phyloP scores from a whole-genome alignment of 1,284 basidiomycete genomes.

The Boletus subluridellus region DNA sequence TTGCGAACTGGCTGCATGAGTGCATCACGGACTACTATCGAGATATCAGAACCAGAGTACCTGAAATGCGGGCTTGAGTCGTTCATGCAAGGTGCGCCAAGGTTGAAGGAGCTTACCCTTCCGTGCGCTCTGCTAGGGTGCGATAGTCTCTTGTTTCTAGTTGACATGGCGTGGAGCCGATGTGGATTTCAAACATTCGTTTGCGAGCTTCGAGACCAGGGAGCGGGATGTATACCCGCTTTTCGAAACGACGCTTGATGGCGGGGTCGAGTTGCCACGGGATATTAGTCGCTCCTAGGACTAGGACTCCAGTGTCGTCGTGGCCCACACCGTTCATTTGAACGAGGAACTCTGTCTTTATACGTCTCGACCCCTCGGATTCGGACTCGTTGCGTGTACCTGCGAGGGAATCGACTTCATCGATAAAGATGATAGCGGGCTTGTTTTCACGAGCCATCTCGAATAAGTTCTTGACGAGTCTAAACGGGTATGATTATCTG shows the following conservation, averaged over 20 bases:
- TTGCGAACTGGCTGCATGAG: conserved; percentile 99
- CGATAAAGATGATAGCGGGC: conserved; percentile 98
- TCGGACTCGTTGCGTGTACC: conserved; percentile 95
- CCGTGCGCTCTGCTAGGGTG: conserved; percentile 78
- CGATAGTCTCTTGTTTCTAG: conserved; percentile 81
- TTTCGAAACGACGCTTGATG: conserved; percentile 98
- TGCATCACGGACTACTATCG: conserved; percentile 93
- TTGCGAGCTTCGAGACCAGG: conserved; percentile 91
- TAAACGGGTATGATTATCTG: conserved; percentile 30
- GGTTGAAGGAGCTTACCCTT: conserved; percentile 54
- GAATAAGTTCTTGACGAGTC: conserved; percentile 95
- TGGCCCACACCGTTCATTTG: conserved; percentile 99
- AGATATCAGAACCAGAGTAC: conserved; percentile 94
- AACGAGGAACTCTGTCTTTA: conserved; percentile 97
- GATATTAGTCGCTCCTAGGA: conserved; percentile 98
- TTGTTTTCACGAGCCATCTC: conserved; percentile 95
- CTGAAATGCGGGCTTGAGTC: conserved; percentile 33
- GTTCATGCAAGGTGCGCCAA: neutral
- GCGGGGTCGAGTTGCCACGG: conserved; percentile 97
- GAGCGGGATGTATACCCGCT: conserved; percentile 96
- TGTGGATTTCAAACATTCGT: conserved; percentile 95
- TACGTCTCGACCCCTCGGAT: conserved; percentile 91
- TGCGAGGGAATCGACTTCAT: conserved; percentile 96
- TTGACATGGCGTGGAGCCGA: conserved; percentile 89
- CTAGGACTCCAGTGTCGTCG: conserved; percentile 95